phyloP scores from a whole-genome alignment of 108 stramenopile species.

The Conticribra weissflogii region DNA sequence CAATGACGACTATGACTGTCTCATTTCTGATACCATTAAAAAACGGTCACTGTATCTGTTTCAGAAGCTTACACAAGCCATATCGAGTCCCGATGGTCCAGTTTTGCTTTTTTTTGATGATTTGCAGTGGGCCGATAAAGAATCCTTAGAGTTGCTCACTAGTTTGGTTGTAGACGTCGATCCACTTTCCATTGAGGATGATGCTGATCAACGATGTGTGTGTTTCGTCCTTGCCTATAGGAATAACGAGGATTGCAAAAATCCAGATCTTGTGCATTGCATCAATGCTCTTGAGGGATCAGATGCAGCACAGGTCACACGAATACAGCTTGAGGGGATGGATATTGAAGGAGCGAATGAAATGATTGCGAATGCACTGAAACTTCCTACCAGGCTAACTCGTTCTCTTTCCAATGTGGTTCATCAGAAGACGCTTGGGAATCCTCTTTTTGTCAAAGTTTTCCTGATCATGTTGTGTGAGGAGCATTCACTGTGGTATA shows the following conservation, averaged over 20 bases:
- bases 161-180: neutral
- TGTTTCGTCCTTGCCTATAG: neutral
- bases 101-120: neutral
- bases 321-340: neutral
- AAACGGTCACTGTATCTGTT: neutral
- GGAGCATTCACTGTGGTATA: neutral
- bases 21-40: neutral
- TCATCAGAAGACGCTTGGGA: neutral
- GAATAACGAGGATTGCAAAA: neutral
- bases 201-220: neutral
- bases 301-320: neutral
- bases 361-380: neutral
- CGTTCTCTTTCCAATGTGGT: neutral
- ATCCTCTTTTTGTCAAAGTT: neutral
- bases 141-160: neutral
- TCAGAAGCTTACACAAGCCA: neutral
- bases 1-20: neutral
- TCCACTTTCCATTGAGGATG: neutral
- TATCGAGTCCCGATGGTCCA: neutral
- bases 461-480: neutral
- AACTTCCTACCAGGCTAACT: neutral
- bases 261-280: neutral
- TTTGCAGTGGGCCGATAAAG: neutral
- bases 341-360: neutral
- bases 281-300: neutral